Conservation (phyloP, 1,139 yeast species). For the Yamadazyma triangularis region DNA sequence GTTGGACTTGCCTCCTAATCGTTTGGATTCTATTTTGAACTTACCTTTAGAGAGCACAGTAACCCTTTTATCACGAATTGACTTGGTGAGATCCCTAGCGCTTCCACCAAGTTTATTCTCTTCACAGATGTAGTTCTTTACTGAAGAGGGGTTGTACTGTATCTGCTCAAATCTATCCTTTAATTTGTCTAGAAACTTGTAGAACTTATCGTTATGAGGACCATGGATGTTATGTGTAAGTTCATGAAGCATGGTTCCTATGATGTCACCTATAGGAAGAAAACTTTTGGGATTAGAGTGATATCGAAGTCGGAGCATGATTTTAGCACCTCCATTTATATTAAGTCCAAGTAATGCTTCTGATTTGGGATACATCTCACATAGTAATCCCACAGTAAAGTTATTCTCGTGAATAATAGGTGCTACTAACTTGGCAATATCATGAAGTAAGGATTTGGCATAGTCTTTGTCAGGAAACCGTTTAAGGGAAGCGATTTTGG, state of each 20-base stretch:
- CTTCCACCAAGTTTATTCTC: constrained; percentile 51
- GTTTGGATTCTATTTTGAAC: constrained; percentile 36
- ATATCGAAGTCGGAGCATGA: constrained; percentile 66
- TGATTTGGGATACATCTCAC: constrained; percentile 83
- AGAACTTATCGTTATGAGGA: constrained; percentile 74
- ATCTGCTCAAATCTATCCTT: constrained; percentile 54
- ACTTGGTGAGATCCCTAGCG: constrained; percentile 15
- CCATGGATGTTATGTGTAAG: constrained; percentile 77
- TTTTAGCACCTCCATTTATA: constrained; percentile 77
- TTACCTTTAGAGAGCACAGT: constrained; percentile 33
- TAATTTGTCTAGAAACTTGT: constrained; percentile 58
- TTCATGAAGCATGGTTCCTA: constrained; percentile 89
- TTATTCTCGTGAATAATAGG: constrained; percentile 71
- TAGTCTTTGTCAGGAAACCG: constrained; percentile 50
- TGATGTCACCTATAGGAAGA: constrained; percentile 58
- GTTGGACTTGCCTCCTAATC: constrained; percentile 23
- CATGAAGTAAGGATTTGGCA: constrained; percentile 56
- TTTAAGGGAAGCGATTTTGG: constrained; percentile 53
- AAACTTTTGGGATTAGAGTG: constrained; percentile 54
- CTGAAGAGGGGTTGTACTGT: constrained; percentile 25
- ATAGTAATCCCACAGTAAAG: constrained; percentile 61
- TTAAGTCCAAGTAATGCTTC: constrained; percentile 71
- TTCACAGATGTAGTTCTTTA: constrained; percentile 35
- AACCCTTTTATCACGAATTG: constrained; percentile 35
- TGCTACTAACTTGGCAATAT: constrained; percentile 58